phyloP scores from a whole-genome alignment of 352 stramenopile genomes.

The Phytophthora agathidicida region DNA sequence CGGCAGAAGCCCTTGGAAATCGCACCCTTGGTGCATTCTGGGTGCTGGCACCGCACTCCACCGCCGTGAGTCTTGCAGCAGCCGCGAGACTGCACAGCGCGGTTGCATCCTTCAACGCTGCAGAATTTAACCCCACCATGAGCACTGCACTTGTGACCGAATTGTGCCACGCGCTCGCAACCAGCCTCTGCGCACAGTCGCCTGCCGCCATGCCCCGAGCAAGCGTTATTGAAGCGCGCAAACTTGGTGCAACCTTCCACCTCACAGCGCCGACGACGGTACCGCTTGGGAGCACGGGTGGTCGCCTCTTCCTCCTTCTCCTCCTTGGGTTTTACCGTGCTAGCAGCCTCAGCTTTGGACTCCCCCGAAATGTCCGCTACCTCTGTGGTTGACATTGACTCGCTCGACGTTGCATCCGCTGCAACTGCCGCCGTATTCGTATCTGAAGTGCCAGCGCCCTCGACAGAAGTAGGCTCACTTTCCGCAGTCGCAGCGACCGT shows the following conservation, averaged over 20 bases:
- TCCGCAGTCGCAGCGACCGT: neutral
- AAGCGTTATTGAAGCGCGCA: conserved; percentile 80
- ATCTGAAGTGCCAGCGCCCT: neutral
- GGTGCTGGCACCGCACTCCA: conserved; percentile 80
- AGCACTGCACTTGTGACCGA: conserved; percentile 82
- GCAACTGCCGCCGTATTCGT: neutral
- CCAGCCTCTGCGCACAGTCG: conserved; percentile 73
- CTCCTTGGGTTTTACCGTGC: conserved; percentile 2
- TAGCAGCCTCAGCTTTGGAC: neutral
- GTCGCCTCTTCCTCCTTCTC: neutral
- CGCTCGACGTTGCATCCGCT: conserved; percentile 1
- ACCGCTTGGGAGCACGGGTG: conserved; percentile 46
- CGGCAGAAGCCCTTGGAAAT: conserved; percentile 89
- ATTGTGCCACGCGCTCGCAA: conserved; percentile 75
- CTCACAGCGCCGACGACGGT: conserved; percentile 69
- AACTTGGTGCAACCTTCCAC: conserved; percentile 76
- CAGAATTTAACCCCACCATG: conserved; percentile 84
- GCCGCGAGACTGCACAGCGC: conserved; percentile 81
- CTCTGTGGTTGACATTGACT: neutral
- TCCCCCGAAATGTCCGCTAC: conserved; percentile 5
- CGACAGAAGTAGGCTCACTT: neutral
- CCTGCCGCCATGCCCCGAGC: conserved; percentile 72
- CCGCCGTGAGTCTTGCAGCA: conserved; percentile 90
- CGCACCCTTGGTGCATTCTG: conserved; percentile 81
- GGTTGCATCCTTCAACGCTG: conserved; percentile 67